Evolutionary conservation across 2,329 filamentous ascomycete species (phyloP).

Genomic region (Sporothrix brunneoviolacea): DNA sequence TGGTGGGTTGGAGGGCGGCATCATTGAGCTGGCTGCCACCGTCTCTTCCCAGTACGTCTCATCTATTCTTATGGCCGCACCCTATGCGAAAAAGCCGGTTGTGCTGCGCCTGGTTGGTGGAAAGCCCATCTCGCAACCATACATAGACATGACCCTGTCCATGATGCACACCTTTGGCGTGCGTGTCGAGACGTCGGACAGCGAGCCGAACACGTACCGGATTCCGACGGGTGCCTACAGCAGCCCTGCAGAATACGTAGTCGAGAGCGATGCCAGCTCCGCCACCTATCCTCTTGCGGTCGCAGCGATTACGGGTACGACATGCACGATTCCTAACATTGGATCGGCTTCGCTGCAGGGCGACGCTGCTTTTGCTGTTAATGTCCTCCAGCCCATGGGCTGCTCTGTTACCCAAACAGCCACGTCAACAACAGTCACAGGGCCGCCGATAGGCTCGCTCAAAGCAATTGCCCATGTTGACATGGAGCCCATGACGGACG

Average conservation of each 20-base stretch:
- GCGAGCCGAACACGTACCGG: constrained; percentile 84
- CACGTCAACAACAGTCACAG: constrained; percentile 85
- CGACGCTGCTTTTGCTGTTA: constrained; percentile 87
- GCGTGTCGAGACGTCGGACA: constrained; percentile 65
- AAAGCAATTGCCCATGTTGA: constrained; percentile 76
- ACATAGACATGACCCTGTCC: constrained; percentile 97
- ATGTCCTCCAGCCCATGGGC: constrained; percentile 88
- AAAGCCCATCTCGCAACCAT: constrained; percentile 92
- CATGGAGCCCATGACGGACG: constrained; percentile 99
- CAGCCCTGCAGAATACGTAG: constrained; percentile 78
- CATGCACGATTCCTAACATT: constrained; percentile 93
- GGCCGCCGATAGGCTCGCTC: constrained; percentile 67
- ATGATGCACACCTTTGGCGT: constrained; percentile 97
- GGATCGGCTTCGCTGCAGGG: constrained; percentile 87
- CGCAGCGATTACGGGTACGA: constrained; percentile 91
- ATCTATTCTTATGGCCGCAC: constrained; percentile 91
- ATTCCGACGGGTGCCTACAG: constrained; percentile 79
- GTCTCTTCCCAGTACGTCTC: constrained; percentile 99
- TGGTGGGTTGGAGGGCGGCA: constrained; percentile 74
- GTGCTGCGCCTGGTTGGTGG: constrained; percentile 88
- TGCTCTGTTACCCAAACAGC: constrained; percentile 81
- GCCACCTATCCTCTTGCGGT: constrained; percentile 93
- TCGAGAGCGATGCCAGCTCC: constrained; percentile 96
- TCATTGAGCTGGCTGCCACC: constrained; percentile 87
- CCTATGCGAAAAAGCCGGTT: constrained; percentile 90